Evolutionary conservation across 208 protist genomes (phyloP).

Genomic region (Wallacemonas sp.): DNA sequence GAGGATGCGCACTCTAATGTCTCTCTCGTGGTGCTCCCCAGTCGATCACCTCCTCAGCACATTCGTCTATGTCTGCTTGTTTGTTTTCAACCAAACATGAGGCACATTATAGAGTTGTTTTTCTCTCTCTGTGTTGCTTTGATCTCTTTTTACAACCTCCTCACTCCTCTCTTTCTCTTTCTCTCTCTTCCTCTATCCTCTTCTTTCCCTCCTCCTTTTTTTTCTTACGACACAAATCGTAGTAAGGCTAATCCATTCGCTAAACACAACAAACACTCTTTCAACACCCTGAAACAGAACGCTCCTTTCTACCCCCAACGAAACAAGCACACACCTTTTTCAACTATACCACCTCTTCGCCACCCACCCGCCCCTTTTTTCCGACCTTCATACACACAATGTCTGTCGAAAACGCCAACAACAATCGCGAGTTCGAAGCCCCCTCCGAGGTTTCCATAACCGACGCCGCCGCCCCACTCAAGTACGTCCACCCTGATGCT

Average conservation of each 20-base stretch:
- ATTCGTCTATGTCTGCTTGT: no score
- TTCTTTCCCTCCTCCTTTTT: constrained; percentile 15
- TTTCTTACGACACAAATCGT: no score
- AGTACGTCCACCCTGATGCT: constrained; percentile 43
- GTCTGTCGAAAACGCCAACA: background rate
- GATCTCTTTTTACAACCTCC: no score
- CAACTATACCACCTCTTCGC: background rate
- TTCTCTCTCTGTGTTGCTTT: no score
- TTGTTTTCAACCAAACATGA: no score
- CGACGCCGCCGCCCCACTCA: background rate
- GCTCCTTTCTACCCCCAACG: background rate
- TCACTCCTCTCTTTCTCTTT: background rate
- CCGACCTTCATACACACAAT: background rate
- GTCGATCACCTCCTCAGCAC: no score
- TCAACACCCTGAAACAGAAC: background rate
- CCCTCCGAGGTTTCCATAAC: background rate
- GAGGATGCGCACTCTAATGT: no score
- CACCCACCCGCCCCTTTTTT: background rate
- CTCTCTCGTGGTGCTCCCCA: no score
- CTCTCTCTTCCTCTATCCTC: constrained; percentile 3
- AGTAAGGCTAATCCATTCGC: background rate
- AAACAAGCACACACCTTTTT: background rate
- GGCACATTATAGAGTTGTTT: no score
- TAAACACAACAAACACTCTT: background rate
- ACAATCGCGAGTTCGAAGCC: background rate